Percentiles rank a stretch among this genome's conserved stretches.
phyloP scores from a whole-genome alignment of 306 rosid species.

The Begonia fuchsioides region DNA sequence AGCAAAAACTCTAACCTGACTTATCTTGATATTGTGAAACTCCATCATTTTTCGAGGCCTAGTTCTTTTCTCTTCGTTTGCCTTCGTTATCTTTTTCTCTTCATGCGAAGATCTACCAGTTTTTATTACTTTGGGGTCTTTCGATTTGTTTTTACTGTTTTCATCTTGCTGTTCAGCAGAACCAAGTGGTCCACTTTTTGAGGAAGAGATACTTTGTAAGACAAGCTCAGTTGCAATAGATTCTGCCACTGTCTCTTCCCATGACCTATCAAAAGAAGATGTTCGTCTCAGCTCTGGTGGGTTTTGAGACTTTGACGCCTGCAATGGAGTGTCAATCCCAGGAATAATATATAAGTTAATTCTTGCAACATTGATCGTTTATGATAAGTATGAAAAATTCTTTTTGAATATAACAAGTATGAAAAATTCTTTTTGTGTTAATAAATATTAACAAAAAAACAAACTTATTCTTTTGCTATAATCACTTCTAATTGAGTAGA shows the following conservation, averaged over 20 bases:
- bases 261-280: constrained; percentile 78
- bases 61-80: constrained; percentile 79
- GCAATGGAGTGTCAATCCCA: constrained; percentile 15
- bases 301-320: constrained; percentile 54
- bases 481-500: too few species aligned
- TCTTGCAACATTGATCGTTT: too few species aligned
- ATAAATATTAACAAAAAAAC: too few species aligned
- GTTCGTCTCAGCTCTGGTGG: constrained; percentile 66
- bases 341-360: neutral
- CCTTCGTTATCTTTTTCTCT: constrained; percentile 66
- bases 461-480: too few species aligned
- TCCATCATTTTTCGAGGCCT: constrained; percentile 95
- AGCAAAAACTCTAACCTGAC: constrained; percentile 58
- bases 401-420: too few species aligned
- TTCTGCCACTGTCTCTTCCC: constrained; percentile 98
- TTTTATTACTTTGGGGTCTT: constrained; percentile 68
- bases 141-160: constrained; percentile 48
- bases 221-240: constrained; percentile 91
- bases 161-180: constrained; percentile 75
- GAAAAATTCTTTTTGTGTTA: too few species aligned
- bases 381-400: too few species aligned
- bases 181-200: constrained; percentile 39
- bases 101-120: constrained; percentile 83
- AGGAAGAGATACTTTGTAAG: constrained; percentile 69
- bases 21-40: constrained; percentile 90